These are phyloP conservation scores for Colletotrichum sp. DNA, from an alignment of 2,329 filamentous ascomycete species.

Conservation along the genomic window DNA sequence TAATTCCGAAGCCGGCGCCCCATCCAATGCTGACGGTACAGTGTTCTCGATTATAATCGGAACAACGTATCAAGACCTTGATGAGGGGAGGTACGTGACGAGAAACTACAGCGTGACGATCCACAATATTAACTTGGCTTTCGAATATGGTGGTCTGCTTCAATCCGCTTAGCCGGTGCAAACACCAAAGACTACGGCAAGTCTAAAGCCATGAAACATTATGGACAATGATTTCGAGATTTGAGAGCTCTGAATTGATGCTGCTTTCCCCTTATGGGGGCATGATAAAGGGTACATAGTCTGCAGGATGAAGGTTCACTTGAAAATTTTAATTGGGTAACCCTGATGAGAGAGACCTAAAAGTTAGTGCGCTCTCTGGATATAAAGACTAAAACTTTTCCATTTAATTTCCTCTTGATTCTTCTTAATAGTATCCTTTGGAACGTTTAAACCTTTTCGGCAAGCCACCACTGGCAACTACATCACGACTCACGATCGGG, in stretches of 20 bases:
- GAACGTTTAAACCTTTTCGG: too few species aligned
- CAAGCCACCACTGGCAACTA: not conserved
- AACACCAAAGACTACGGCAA: not conserved
- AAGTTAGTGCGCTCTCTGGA: not conserved
- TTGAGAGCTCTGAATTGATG: not conserved
- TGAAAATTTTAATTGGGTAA: not conserved
- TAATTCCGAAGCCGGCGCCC: too few species aligned
- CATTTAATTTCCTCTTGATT: not conserved
- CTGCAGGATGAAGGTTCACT: not conserved
- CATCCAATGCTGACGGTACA: not conserved
- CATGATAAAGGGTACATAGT: not conserved
- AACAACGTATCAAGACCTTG: not conserved
- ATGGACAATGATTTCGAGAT: not conserved
- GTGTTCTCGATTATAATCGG: rapidly evolving
- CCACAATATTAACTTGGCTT: not conserved
- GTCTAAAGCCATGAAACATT: not conserved
- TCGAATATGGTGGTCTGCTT: not conserved
- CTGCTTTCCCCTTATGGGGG: not conserved
- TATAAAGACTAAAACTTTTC: not conserved
- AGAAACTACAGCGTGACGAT: not conserved
- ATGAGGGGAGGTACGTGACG: not conserved
- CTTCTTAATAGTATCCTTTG: not conserved
- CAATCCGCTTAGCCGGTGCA: not conserved
- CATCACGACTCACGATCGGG: not conserved
- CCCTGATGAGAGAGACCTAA: not conserved